Evolutionary conservation across 257 asterid genomes (phyloP), one percentile per base, ranked within the genome.

Genomic region (Fraxinus pennsylvanica): DNA sequence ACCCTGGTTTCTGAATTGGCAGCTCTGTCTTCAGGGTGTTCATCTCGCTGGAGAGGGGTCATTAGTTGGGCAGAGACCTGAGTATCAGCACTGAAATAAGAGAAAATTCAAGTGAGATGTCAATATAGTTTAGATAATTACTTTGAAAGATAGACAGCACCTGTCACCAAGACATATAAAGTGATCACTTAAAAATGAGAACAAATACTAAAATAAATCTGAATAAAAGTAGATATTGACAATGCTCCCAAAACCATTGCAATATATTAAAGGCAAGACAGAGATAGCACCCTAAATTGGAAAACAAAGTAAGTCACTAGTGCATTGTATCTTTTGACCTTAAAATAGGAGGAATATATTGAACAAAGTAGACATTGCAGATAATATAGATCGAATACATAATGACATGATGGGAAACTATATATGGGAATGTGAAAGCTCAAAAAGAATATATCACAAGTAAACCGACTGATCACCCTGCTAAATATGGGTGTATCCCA

Each of bases 41-140:
- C 94, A 69, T 88, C 93, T 83, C 77, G 92, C 83, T 85, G 87
- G 81, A 85, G 81, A 72, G 91, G 83, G 72, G 90, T 77, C 84
- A 88, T 84, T 77, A 91, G 82, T 71, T 82, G 88, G 54, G 78
- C 84, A 50, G 96, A 87, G 79, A 92, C 67, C 85, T 82, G 96
- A 38, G 92, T 91, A 80, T 90, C 97, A 52, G 84, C 90, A 81
- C 99, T 95, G 86, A 75, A 83, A 84, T 66, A 32, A 81, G 65
- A 72, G 82, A 81, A 66, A 74, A 75, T 47, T 5, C 73, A 36
- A 47, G 69, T 52, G 35, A 78, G 78, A 38, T 76, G 75, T 71
- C 78, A 80, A 29, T 43, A 76, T 41, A 14, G 59, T 4, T 69
- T 29, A 50, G 71, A 74, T 54, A 25, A 22, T 68, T 81, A 71